Conservation (phyloP, 2,329 filamentous ascomycete species). For the Penicillium sp. region DNA sequence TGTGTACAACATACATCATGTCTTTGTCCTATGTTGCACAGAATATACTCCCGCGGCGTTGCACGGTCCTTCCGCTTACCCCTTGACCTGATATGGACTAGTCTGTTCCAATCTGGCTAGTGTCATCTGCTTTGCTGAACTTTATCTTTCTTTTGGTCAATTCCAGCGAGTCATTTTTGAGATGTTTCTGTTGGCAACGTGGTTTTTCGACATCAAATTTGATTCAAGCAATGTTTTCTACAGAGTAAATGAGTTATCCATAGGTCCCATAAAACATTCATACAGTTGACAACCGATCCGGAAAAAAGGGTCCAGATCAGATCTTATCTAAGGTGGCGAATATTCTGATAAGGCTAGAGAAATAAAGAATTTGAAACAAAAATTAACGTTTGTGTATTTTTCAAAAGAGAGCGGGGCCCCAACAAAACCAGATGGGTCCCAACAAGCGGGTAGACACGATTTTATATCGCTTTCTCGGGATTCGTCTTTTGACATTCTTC, state of each 20-base stretch:
- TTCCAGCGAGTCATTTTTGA: not conserved
- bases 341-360: not conserved
- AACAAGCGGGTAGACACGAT: conserved; percentile 16
- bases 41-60: not conserved
- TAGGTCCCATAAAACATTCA: not conserved
- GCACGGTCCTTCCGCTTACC: not conserved
- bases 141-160: not conserved
- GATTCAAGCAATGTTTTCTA: not conserved
- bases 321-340: conserved; percentile 15
- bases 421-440: conserved; percentile 25
- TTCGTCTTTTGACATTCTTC: not conserved
- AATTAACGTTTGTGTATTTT: conserved; percentile 10
- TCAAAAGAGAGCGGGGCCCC: conserved; percentile 17
- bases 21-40: not conserved
- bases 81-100: not conserved
- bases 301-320: not conserved
- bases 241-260: not conserved
- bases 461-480: not conserved
- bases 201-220: not conserved
- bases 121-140: not conserved
- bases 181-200: not conserved
- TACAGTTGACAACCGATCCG: not conserved
- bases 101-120: not conserved
- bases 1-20: not conserved
- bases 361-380: conserved; percentile 3